Evolutionary conservation across 1,139 yeast genomes (phyloP), one percentile per base, ranked within the genome.

Genomic region (Arxiozyma bovina): DNA sequence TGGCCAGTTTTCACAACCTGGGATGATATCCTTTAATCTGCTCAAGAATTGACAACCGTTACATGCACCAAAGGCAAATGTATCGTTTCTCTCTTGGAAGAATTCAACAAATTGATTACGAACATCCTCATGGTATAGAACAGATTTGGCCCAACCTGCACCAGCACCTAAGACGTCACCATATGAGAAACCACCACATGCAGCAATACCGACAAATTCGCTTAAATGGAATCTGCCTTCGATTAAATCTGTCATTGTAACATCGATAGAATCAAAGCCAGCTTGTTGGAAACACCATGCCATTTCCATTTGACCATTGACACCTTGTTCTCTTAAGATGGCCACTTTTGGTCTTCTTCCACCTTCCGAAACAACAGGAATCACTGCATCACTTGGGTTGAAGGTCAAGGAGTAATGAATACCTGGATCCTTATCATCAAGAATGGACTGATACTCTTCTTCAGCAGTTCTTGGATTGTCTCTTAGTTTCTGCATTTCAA

Each of bases 91-190:
- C 55, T 83, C 87, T 65, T 83, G 84, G 81, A 94, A 93, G 71
- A 93, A 93, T 53, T 74, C 78, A 63, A 76, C 73, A 71, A 94
- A 94, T 73, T 88, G 91, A 43, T 77, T 69, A 68, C 94, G 83
- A 49, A 94, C 86, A 54, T 75, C 77, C 42, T 83, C 88, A 68
- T 93, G 86, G 78, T 84, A 90, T 62, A 94, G 74, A n/a, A 93
- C 96, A 21, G 96, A 88, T 69, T 90, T 91, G 58, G 99, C 99
- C 99, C 99, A 94, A 57, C 99, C 99, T 53, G 94, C 89, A 70
- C 97, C 99, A 38, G 99, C 99, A 62, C 99, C 99, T 58, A 94
- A 77, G 50, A 94, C 99, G 73, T 94, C 99, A 78, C 99, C 99
- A 68, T 91, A 94, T 1, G 98, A 90, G 77, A 94, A 94, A 34